These are phyloP conservation scores for Umbilicus rupestris DNA, from an alignment of 164 flowering plant species.

Conservation along the genomic window DNA sequence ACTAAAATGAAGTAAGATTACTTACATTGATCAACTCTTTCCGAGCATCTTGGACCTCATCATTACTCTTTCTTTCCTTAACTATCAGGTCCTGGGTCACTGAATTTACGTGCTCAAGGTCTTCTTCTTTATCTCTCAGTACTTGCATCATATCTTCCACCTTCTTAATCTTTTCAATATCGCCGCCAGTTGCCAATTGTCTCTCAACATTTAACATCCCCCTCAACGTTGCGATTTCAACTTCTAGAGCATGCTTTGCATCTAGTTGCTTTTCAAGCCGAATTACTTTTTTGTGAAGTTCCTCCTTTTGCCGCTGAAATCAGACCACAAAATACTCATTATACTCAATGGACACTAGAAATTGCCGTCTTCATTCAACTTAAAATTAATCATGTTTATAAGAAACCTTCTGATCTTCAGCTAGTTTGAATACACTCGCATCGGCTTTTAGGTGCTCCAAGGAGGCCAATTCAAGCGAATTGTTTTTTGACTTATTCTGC, in stretches of 20 bases:
- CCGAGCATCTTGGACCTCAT: conserved; percentile 65
- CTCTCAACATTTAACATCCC: conserved; percentile 52
- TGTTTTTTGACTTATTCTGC: conserved; percentile 44
- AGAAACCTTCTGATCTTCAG: conserved; percentile 57
- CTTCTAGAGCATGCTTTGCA: conserved; percentile 46
- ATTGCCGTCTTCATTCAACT: neutral
- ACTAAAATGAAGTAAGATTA: neutral
- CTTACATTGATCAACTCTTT: conserved; percentile 54
- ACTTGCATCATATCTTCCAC: conserved; percentile 27
- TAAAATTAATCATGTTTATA: neutral
- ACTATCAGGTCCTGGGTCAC: conserved; percentile 44
- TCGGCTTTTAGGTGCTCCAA: conserved; percentile 53
- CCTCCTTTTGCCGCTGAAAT: conserved; percentile 47
- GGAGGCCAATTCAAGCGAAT: conserved; percentile 42
- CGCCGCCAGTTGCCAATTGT: conserved; percentile 45
- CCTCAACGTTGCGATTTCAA: conserved; percentile 45
- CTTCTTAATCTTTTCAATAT: conserved; percentile 33
- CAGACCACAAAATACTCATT: neutral
- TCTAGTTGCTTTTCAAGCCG: conserved; percentile 45
- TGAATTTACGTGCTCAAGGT: conserved; percentile 30
- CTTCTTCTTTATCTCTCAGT: conserved; percentile 49
- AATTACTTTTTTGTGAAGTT: conserved; percentile 40
- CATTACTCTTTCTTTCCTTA: conserved; percentile 50
- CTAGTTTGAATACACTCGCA: conserved; percentile 46
- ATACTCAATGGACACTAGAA: neutral